Conservation (phyloP, 176 grass and related monocot genomes). For the Zea luxurians region DNA sequence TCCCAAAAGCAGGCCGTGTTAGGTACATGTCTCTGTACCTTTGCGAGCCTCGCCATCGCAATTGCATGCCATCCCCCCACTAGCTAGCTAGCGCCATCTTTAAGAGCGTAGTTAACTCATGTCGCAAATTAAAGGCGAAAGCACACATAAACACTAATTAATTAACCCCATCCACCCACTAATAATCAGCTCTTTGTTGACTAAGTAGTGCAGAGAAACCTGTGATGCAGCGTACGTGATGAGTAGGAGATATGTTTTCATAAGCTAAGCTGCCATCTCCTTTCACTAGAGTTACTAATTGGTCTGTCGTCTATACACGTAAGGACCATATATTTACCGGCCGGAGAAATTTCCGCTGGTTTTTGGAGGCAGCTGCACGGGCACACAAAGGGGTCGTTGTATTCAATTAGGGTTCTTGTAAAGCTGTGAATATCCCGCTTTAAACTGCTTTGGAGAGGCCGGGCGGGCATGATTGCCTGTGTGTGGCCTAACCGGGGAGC, state of each 20-base stretch:
- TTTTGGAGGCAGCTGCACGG: slow-evolving; percentile 12
- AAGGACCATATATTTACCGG: not conserved
- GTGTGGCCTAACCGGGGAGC: slow-evolving; percentile 33
- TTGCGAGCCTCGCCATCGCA: slow-evolving; percentile 31
- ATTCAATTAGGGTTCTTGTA: slow-evolving; percentile 9
- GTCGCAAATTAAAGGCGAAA: slow-evolving; percentile 25
- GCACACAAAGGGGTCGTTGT: not conserved
- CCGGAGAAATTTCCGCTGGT: slow-evolving; percentile 20
- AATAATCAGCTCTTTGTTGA: slow-evolving; percentile 3
- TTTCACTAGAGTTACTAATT: not conserved
- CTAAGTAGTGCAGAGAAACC: slow-evolving; percentile 8
- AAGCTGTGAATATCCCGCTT: slow-evolving; percentile 37
- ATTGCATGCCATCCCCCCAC: slow-evolving; percentile 23
- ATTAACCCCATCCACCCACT: slow-evolving; percentile 4
- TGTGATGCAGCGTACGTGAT: not conserved
- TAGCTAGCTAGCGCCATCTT: not conserved
- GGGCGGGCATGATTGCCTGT: slow-evolving; percentile 13
- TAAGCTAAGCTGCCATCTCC: slow-evolving; percentile 18
- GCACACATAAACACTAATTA: slow-evolving; percentile 7
- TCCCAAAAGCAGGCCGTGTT: slow-evolving; percentile 49
- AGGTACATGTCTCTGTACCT: slow-evolving; percentile 36
- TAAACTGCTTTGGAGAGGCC: slow-evolving; percentile 10
- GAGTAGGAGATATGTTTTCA: slow-evolving; percentile 33
- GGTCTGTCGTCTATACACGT: not conserved
- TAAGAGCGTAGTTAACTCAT: slow-evolving; percentile 2